Percentiles rank a stretch among this genome's conserved stretches.
phyloP scores from a whole-genome alignment of 805 yeast genomes.

The Cyberlindnera galapagoensis region DNA sequence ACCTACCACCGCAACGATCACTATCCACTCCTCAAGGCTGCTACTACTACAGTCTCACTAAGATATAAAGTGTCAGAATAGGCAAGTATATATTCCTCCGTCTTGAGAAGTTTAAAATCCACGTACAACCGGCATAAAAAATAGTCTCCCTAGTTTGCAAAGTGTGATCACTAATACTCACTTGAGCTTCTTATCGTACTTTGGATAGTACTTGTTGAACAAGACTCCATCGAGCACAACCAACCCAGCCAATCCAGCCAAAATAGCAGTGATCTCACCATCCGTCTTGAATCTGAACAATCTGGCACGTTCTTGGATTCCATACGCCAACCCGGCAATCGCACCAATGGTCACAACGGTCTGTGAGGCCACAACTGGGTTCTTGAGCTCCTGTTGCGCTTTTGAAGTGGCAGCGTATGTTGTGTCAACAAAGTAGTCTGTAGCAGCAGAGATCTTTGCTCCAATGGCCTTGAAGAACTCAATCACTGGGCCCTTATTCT shows the following conservation, averaged over 20 bases:
- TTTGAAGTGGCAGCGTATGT: constrained; percentile 17
- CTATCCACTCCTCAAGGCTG: too few species aligned
- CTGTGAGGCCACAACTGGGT: constrained; percentile 57
- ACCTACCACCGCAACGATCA: too few species aligned
- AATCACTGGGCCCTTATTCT: constrained; percentile 23
- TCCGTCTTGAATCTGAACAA: constrained; percentile 37
- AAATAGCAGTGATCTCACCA: constrained; percentile 41
- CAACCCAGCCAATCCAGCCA: constrained; percentile 47
- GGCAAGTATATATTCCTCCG: too few species aligned
- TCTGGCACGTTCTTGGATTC: constrained; percentile 45
- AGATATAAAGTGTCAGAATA: too few species aligned
- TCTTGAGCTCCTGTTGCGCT: constrained; percentile 40
- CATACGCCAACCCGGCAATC: constrained; percentile 40
- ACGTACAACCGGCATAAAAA: too few species aligned
- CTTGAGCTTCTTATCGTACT: constrained; percentile 38
- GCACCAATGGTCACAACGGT: constrained; percentile 42
- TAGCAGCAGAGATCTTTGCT: constrained; percentile 18
- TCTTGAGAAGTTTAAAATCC: too few species aligned
- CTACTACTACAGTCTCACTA: too few species aligned
- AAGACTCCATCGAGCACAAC: constrained; percentile 48
- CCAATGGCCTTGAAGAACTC: constrained; percentile 17
- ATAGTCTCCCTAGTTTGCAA: too few species aligned
- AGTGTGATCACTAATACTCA: too few species aligned
- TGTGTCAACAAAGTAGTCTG: constrained; percentile 16
- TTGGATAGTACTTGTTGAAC: constrained; percentile 48